These are phyloP conservation scores for Scleromitrula shiraiana DNA, from an alignment of 2,329 filamentous ascomycete genomes.

Conservation along the genomic window DNA sequence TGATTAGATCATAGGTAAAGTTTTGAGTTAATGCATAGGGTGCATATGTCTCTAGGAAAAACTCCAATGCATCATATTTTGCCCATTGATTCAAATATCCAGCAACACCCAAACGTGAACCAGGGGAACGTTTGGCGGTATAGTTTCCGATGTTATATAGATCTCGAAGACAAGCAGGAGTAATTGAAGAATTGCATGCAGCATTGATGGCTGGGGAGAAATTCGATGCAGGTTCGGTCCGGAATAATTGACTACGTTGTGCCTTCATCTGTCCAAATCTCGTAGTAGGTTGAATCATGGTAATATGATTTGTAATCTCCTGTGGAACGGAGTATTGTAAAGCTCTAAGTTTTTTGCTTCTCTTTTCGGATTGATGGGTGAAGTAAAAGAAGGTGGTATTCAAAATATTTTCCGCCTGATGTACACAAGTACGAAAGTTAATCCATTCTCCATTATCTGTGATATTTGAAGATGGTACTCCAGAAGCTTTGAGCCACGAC, in stretches of 20 bases:
- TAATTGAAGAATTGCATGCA: slow-evolving; percentile 28
- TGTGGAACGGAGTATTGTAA: slow-evolving; percentile 36
- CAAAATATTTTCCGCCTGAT: slow-evolving; percentile 25
- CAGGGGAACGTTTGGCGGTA: slow-evolving; percentile 36
- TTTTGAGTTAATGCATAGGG: slow-evolving; percentile 18
- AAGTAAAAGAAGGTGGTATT: slow-evolving; percentile 32
- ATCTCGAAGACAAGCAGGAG: slow-evolving; percentile 28
- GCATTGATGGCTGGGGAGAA: slow-evolving; percentile 18
- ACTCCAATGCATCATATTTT: slow-evolving; percentile 17
- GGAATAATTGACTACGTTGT: slow-evolving; percentile 22
- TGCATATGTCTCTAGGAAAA: slow-evolving; percentile 17
- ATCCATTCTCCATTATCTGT: slow-evolving; percentile 48
- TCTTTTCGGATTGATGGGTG: slow-evolving; percentile 31
- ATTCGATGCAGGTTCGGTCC: slow-evolving; percentile 11
- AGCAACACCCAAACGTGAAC: slow-evolving; percentile 54
- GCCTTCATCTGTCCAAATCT: slow-evolving; percentile 39
- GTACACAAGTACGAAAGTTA: slow-evolving; percentile 23
- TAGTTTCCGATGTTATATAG: slow-evolving; percentile 38
- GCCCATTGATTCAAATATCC: slow-evolving; percentile 33
- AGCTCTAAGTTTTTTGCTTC: slow-evolving; percentile 40
- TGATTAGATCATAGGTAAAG: slow-evolving; percentile 24
- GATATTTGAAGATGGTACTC: slow-evolving; percentile 37
- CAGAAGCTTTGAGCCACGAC: slow-evolving; percentile 46
- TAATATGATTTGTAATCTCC: slow-evolving; percentile 30
- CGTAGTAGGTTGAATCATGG: slow-evolving; percentile 36